These are phyloP conservation scores for Opeltia flavorubescens DNA, from an alignment of 495 filamentous ascomycete genomes.

Conservation along the genomic window DNA sequence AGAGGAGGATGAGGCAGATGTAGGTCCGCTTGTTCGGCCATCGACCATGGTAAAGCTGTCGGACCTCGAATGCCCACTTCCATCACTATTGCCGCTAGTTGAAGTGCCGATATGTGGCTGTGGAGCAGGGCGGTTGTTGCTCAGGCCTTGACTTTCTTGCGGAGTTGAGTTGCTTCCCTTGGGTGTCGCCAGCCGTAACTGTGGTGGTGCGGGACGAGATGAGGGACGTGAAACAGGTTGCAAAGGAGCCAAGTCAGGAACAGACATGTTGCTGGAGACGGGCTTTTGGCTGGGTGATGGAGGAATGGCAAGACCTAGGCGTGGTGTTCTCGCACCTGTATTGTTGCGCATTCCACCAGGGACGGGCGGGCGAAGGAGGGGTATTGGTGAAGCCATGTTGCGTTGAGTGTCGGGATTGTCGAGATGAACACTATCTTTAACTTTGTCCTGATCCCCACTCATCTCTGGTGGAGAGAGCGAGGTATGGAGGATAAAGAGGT, in stretches of 20 bases:
- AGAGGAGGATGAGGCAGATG: slow-evolving; percentile 70
- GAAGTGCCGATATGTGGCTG: slow-evolving; percentile 28
- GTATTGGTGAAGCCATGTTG: slow-evolving; percentile 60
- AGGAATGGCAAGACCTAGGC: slow-evolving; percentile 77
- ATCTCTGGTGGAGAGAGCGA: slow-evolving; percentile 2
- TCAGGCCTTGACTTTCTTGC: slow-evolving; percentile 37
- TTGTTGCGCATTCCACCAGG: slow-evolving; percentile 50
- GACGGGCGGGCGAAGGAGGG: slow-evolving; percentile 72
- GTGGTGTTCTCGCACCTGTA: slow-evolving; percentile 47
- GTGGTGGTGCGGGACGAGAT: slow-evolving; percentile 46
- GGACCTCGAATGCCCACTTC: slow-evolving; percentile 60
- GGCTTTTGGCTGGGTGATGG: slow-evolving; percentile 69
- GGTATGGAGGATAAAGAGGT: slow-evolving; percentile 24
- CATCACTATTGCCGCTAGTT: slow-evolving; percentile 50
- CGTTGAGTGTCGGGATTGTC: background rate
- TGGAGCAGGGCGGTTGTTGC: slow-evolving; percentile 37
- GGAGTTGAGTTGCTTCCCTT: slow-evolving; percentile 61
- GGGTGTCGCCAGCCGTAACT: slow-evolving; percentile 69
- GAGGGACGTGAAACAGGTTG: slow-evolving; percentile 25
- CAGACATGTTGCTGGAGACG: slow-evolving; percentile 27
- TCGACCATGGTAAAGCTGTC: slow-evolving; percentile 64
- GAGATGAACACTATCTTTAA: background rate
- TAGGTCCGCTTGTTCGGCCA: slow-evolving; percentile 57
- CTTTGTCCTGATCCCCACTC: slow-evolving; percentile 3
- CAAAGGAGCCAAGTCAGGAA: slow-evolving; percentile 23